Conservation (phyloP, 495 filamentous ascomycete species). For the Penicillium tannophilum region DNA sequence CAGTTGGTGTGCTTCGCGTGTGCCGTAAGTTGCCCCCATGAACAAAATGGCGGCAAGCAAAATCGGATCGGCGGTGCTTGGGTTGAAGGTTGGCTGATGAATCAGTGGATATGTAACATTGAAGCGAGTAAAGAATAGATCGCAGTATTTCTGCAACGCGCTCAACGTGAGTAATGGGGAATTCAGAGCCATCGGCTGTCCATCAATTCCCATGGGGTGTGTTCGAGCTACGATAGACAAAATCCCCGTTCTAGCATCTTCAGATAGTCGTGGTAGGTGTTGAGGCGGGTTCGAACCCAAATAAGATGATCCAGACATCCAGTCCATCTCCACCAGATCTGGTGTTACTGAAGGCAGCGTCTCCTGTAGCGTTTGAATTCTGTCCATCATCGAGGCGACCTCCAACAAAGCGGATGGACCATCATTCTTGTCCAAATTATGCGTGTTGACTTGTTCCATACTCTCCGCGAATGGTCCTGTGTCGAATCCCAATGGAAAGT, state of each 20-base stretch:
- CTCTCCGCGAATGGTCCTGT: constrained; percentile 24
- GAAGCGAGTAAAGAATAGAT: constrained; percentile 58
- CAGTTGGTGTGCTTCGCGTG: constrained; percentile 56
- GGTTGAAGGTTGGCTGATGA: constrained; percentile 54
- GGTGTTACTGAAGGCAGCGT: constrained; percentile 7
- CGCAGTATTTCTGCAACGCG: constrained; percentile 52
- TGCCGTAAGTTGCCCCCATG: constrained; percentile 57
- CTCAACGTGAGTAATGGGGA: constrained; percentile 50
- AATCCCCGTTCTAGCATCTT: constrained; percentile 40
- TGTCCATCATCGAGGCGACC: constrained; percentile 23
- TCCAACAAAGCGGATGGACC: constrained; percentile 25
- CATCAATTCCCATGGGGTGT: constrained; percentile 42
- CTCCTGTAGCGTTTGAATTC: constrained; percentile 1
- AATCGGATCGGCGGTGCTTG: constrained; percentile 45
- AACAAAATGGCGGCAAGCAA: constrained; percentile 52
- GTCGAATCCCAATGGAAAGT: constrained; percentile 32
- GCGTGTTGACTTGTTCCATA: constrained; percentile 6
- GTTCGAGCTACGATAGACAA: constrained; percentile 46
- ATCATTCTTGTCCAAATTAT: constrained; percentile 18
- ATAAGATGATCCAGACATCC: constrained; percentile 31
- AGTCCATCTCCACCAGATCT: constrained; percentile 32
- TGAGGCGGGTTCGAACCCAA: constrained; percentile 14
- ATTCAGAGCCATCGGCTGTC: constrained; percentile 39
- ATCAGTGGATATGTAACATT: constrained; percentile 58
- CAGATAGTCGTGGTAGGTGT: constrained; percentile 26